Percentiles rank a stretch among this genome's conserved stretches.
Evolutionary conservation across 2,329 filamentous ascomycete genomes (phyloP).

Genomic region (Ophiosphaerella korrae): DNA sequence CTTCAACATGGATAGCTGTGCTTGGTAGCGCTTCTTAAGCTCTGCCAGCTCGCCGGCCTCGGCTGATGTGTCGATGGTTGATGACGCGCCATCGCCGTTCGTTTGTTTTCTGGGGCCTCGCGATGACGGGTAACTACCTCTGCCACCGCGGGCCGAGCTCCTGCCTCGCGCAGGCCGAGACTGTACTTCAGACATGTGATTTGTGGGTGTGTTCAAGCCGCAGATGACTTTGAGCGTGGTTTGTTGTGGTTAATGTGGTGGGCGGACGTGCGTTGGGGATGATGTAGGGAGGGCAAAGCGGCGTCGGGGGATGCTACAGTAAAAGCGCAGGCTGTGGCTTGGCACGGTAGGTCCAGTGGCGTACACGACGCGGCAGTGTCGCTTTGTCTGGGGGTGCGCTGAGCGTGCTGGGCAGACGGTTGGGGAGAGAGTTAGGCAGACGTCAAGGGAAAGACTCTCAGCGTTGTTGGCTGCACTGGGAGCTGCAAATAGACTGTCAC

Average conservation of each 20-base stretch:
- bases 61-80: conserved; percentile 67
- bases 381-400: conserved; percentile 20
- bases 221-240: conserved; percentile 25
- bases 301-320: conserved; percentile 32
- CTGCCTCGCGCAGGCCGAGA: conserved; percentile 87
- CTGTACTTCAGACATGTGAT: conserved; percentile 91
- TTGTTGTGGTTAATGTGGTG: conserved; percentile 20
- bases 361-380: conserved; percentile 22
- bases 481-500: conserved; percentile 1
- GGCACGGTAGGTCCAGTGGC: conserved; percentile 29
- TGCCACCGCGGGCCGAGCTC: conserved; percentile 85
- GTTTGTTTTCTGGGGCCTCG: conserved; percentile 58
- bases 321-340: conserved; percentile 39
- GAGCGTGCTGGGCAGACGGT: conserved; percentile 9
- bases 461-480: not conserved
- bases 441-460: not conserved
- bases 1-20: conserved; percentile 79
- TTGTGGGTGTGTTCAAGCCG: conserved; percentile 48
- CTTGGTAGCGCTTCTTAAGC: conserved; percentile 86
- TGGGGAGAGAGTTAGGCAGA: conserved; percentile 2
- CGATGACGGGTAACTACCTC: conserved; percentile 65
- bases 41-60: conserved; percentile 91
- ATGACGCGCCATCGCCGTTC: conserved; percentile 72
- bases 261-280: conserved; percentile 33
- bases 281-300: conserved; percentile 39